Conservation (phyloP, 169 alveolate species). For the Plasmodium blacklocki region DNA sequence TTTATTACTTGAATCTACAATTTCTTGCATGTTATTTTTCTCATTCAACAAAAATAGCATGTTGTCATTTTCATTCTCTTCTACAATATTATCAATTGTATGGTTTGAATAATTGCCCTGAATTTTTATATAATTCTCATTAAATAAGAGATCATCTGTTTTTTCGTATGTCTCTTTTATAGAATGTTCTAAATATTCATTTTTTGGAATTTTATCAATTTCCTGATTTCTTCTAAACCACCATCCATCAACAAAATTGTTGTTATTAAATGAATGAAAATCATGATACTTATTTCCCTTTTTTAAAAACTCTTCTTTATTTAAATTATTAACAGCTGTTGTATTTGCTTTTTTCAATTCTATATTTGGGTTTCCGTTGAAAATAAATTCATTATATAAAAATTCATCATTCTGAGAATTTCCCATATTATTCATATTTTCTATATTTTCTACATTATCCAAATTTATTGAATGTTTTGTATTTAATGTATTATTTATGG, state of each 20-base stretch:
- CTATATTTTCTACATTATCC: background rate
- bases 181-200: conserved; percentile 11
- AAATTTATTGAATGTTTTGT: conserved; percentile 11
- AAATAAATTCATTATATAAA: background rate
- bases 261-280: conserved; percentile 40
- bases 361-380: background rate
- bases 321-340: background rate
- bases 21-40: background rate
- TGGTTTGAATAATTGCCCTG: no score
- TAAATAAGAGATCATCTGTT: background rate
- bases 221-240: conserved; percentile 12
- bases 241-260: conserved; percentile 1
- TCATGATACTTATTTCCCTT: conserved; percentile 13
- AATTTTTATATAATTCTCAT: no score
- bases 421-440: background rate
- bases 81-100: background rate
- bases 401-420: background rate
- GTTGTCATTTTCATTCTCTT: conserved; percentile 1
- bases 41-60: background rate
- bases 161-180: background rate
- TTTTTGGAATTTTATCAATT: background rate
- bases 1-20: background rate
- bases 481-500: conserved; percentile 3
- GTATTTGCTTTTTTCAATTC: conserved; percentile 46
- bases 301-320: conserved; percentile 12